Conservation (phyloP, 805 yeast genomes). For the Kuraishia ogatae region DNA sequence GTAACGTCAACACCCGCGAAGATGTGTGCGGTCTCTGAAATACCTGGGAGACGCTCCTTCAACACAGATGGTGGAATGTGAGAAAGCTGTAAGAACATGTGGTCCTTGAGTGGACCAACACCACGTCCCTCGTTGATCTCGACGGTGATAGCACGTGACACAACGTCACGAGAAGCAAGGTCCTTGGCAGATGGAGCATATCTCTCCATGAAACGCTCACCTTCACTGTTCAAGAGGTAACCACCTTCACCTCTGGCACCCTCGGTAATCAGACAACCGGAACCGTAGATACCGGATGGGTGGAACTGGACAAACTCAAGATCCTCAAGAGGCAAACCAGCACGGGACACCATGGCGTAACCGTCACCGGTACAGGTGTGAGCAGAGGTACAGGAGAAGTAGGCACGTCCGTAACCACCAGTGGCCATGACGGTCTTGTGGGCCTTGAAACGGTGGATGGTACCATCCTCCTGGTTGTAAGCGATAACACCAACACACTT, state of each 20-base stretch:
- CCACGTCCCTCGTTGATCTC: conserved; percentile 99
- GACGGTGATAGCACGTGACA: conserved; percentile 96
- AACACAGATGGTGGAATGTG: conserved; percentile 90
- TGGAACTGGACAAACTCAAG: conserved; percentile 98
- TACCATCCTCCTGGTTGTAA: conserved; percentile 98
- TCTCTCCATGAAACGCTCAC: conserved; percentile 99
- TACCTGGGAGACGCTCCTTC: conserved; percentile 97
- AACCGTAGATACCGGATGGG: conserved; percentile 98
- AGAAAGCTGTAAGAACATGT: conserved; percentile 87
- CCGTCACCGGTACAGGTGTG: conserved; percentile 99
- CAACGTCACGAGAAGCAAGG: conserved; percentile 97
- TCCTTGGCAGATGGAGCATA: conserved; percentile 99
- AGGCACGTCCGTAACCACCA: conserved; percentile 98
- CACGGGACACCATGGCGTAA: conserved; percentile 95
- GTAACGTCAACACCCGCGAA: conserved; percentile 99
- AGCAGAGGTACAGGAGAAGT: conserved; percentile 98
- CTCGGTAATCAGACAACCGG: conserved; percentile 97
- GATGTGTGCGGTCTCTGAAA: conserved; percentile 95
- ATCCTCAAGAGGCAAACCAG: conserved; percentile 96
- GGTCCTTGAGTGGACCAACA: conserved; percentile 95
- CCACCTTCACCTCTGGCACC: conserved; percentile 99
- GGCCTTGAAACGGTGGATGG: conserved; percentile 94
- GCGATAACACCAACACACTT: conserved; percentile 96
- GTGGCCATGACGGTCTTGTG: conserved; percentile 96
- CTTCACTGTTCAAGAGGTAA: conserved; percentile 88